Evolutionary conservation across 805 yeast genomes (phyloP), one percentile per base, ranked within the genome.

Genomic region (Babjeviella inositovora): DNA sequence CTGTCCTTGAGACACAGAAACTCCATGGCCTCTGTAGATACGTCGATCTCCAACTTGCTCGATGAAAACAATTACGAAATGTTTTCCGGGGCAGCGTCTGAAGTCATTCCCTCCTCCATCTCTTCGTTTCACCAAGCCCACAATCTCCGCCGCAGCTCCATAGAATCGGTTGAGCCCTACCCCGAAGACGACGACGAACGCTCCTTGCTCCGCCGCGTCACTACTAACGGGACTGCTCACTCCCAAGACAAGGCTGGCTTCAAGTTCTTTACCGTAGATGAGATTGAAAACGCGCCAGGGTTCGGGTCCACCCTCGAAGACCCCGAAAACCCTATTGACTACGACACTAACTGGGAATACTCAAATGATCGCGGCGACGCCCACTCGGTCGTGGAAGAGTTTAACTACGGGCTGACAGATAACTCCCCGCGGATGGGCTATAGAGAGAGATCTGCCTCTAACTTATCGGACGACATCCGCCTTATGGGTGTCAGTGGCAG

Each of bases 251-350:
- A 52, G 10, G 41, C 54, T 8, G 56, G 71, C 26, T 87, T 90
- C 51, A 64, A 70, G 30, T 87, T 85, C 43, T 87, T 87, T 47
- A 70, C 87, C 7, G 57, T 75, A 4, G 81, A 77, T 26, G 90
- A 82, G 33, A 73, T 87, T 21, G 85, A 76, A 37, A 57, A 62
- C 23, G 96, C 97, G 1, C 90, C 79, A 25, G 95, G 95, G 22
- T 53, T 46, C 5, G 62, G 87, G 1, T 79, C 95, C 2, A 74
- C 87, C 2, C 41, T 74, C 33, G 79, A 71, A 30, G 62, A 66
- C 34, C 57, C 62, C 2, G 26, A 27, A 8, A 24, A 25, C 18
- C 61, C 64, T 1, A 64, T 76, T 12, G 90, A 77, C 39, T 77
- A 71, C 37, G 74, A 77, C 38, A 70, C 80, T 6, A 59, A 68